Base-by-base conservation (phyloP, 371 early-diverging fungal species). In the Mucor sp. region DNA sequence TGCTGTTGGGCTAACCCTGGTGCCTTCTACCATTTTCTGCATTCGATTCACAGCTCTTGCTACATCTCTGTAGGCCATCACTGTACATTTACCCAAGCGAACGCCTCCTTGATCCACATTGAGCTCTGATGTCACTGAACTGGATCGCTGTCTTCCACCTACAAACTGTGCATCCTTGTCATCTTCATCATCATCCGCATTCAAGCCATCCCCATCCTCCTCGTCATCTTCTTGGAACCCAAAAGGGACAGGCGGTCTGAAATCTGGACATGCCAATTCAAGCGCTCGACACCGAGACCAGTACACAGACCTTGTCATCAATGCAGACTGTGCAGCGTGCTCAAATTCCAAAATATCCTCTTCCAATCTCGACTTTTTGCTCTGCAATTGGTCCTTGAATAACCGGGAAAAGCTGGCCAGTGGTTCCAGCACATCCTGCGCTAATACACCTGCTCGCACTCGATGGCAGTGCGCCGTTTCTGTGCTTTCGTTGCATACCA, bases 91-190 rank as follows among this genome's bases (percentile, higher is more conserved):
- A 6, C 69, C 69, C 23, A 69, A 33, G 14, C 59, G 25, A 12
- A 69, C 69, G 0, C 64, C 64, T 4, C 69, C 69, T 19, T n/a
- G 44, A 58, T 69, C 69, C 3, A 69, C 60, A 27, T 69, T 69
- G 4, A 63, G 59, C 15, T 69, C 69, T 27, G 69, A 69, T 8
- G 64, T 64, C 0, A 69, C 69, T 12, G 69, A 69, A n/a, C 69
- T 69, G 1, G 69, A 69, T 11, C 69, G 30, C 28, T 63, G 44
- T 37, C 59, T 50, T 14, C 62, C 67, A 6, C 50, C 64, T 5
- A 69, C 32, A 53, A 64, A 64, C 23, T 53, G 53, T 7, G 41
- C 63, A 37, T 48, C 68, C 23, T 53, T 25, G 7, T 21, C 63
- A 37, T 48, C 68, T 8, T 57, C 32, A 1, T 60, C 66, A 4